Base-by-base conservation (phyloP, 177 flowering plant species). In the Vitis hybrid region DNA sequence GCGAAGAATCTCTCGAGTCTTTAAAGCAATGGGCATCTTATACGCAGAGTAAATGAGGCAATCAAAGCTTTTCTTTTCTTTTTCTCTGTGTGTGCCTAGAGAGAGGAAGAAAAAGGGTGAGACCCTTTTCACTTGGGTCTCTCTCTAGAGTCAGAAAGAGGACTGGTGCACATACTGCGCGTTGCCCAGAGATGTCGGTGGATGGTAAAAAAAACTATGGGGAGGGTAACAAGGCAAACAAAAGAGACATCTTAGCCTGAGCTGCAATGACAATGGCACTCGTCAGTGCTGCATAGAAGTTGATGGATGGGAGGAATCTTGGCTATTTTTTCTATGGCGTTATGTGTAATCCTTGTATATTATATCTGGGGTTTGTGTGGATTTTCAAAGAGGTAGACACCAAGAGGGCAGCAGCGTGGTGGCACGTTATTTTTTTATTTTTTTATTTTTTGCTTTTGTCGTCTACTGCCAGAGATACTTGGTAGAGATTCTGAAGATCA, bases 1-100 rank as follows among this genome's bases (percentile, higher is more conserved):
- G 77, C 68, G 19, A 59, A 72, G 77, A 74, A 81, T 77, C 76
- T 74, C 71, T 78, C 62, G 71, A 70, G 70, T 55, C 57, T 59
- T 74, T 61, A 73, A 60, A 40, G 45, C 45, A 40, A 40, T 40
- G 45, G 45, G 45, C 45, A 40, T 40, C 45, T 34, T 40, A 40
- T 40, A 40, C 8, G 5, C 45, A 40, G 45, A 61, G 68, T 52
- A 70, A 63, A 54, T n/a, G 66, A 58, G 55, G 48, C 62, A 70
- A 18, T 23, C n/a, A 67, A 58, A 66, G 72, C 72, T 74, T 63
- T 40, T 40, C 45, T 40, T 40, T 40, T 40, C 7, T 7, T 40
- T 5, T 40, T 40, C 30, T 40, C 45, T 40, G 0, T 40, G 52
- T 71, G 66, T 70, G 64, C 73, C 72, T 3, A 68, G 60, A 23